Conservation (phyloP, 2,329 filamentous ascomycete species). For the Nothopassalora personata region DNA sequence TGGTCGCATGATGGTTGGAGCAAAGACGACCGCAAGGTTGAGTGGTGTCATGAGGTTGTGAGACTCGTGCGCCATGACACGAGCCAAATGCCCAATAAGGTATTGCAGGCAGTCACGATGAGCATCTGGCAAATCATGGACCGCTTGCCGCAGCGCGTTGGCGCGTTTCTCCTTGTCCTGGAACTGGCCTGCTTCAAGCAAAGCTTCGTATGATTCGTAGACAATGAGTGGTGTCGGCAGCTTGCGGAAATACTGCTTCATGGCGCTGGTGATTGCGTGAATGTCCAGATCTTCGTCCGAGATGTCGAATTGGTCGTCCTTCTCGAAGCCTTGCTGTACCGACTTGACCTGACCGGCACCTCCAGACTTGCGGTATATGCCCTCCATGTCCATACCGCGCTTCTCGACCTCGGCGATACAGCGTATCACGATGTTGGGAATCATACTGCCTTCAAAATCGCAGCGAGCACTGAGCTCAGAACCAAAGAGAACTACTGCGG, state of each 20-base stretch:
- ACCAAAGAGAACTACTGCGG: slow-evolving; percentile 63
- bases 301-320: slow-evolving; percentile 72
- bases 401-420: slow-evolving; percentile 97
- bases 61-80: slow-evolving; percentile 74
- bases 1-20: slow-evolving; percentile 94
- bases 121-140: slow-evolving; percentile 72
- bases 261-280: slow-evolving; percentile 85
- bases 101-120: slow-evolving; percentile 91
- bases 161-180: slow-evolving; percentile 63
- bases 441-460: slow-evolving; percentile 81
- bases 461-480: slow-evolving; percentile 81
- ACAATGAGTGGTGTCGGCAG: slow-evolving; percentile 84
- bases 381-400: slow-evolving; percentile 93
- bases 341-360: slow-evolving; percentile 85
- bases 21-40: slow-evolving; percentile 94
- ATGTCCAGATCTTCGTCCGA: slow-evolving; percentile 92
- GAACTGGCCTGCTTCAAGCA: slow-evolving; percentile 66
- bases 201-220: slow-evolving; percentile 82
- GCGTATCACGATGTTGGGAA: slow-evolving; percentile 82
- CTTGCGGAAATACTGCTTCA: slow-evolving; percentile 97
- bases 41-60: slow-evolving; percentile 96
- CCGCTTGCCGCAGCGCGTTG: slow-evolving; percentile 63
- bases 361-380: slow-evolving; percentile 96
- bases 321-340: slow-evolving; percentile 88
- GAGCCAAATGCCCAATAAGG: slow-evolving; percentile 84